phyloP scores from a whole-genome alignment of 2,329 filamentous ascomycete genomes.

The Cercospora janseana region DNA sequence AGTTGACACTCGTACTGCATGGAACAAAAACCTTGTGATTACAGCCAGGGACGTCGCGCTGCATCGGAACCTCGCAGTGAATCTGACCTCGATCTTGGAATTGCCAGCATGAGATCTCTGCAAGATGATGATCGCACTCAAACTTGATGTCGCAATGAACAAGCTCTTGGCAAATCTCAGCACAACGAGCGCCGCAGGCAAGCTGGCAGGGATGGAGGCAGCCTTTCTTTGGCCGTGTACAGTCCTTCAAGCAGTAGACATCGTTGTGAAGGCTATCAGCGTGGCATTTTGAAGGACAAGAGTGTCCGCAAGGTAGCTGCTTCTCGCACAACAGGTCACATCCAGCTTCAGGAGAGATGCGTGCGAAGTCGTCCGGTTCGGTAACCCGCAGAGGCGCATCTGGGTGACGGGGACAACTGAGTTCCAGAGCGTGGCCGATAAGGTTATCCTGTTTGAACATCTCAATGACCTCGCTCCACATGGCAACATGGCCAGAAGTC shows the following conservation, averaged over 20 bases:
- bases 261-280: conserved; percentile 44
- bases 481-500: conserved; percentile 56
- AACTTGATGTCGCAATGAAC: conserved; percentile 35
- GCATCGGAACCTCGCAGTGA: conserved; percentile 50
- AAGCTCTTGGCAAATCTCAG: conserved; percentile 35
- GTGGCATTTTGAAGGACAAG: conserved; percentile 48
- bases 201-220: conserved; percentile 47
- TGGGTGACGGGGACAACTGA: conserved; percentile 62
- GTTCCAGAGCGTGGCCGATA: conserved; percentile 52
- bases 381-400: conserved; percentile 52
- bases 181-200: conserved; percentile 45
- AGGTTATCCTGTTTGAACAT: conserved; percentile 51
- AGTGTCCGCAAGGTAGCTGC: conserved; percentile 47
- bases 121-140: conserved; percentile 32
- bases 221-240: conserved; percentile 36
- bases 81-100: conserved; percentile 48
- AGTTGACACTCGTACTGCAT: conserved; percentile 52
- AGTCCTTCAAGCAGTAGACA: conserved; percentile 45
- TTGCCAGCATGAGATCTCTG: conserved; percentile 30
- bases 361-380: conserved; percentile 57
- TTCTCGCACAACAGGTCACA: conserved; percentile 53
- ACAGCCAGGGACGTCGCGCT: conserved; percentile 55
- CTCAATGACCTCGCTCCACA: conserved; percentile 62
- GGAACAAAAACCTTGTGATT: conserved; percentile 51
- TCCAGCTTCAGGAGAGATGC: conserved; percentile 60